Conservation (phyloP, 495 filamentous ascomycete genomes). For the Aspergillus ellipticus region DNA sequence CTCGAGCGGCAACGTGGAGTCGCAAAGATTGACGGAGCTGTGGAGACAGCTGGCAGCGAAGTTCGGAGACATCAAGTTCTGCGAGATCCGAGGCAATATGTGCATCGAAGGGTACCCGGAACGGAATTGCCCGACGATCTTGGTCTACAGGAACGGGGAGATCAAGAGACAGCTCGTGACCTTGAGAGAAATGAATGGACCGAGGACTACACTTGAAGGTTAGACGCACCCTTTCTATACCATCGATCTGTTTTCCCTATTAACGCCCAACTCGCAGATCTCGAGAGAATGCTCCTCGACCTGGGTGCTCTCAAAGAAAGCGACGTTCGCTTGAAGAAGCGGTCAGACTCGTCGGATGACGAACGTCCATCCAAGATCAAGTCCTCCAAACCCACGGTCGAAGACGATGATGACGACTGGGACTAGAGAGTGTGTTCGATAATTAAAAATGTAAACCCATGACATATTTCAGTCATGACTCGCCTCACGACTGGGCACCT, state of each 20-base stretch:
- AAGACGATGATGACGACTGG: constrained; percentile 76
- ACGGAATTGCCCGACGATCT: constrained; percentile 86
- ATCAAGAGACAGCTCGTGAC: constrained; percentile 87
- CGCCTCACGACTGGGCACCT: not conserved
- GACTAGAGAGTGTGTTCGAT: constrained; percentile 42
- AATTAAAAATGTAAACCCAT: not conserved
- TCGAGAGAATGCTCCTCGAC: constrained; percentile 77
- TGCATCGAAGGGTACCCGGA: constrained; percentile 98
- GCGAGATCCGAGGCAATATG: constrained; percentile 87
- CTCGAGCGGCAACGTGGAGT: constrained; percentile 75
- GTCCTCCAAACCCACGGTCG: constrained; percentile 27
- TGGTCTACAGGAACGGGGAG: constrained; percentile 88
- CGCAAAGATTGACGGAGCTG: constrained; percentile 73
- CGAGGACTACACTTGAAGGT: constrained; percentile 60
- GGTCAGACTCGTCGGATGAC: constrained; percentile 55
- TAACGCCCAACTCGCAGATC: constrained; percentile 30
- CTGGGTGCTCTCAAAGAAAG: constrained; percentile 71
- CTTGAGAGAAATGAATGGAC: constrained; percentile 71
- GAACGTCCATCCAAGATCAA: constrained; percentile 42
- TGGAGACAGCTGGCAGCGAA: constrained; percentile 80
- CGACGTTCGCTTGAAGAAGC: constrained; percentile 72
- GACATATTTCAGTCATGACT: not conserved
- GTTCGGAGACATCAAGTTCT: constrained; percentile 95
- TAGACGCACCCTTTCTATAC: constrained; percentile 21
- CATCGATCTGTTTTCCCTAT: not conserved